A percentile compares a stretch with the other conserved stretches of the same genome.
Conservation (phyloP, 495 filamentous ascomycete species). For the Neurospora sublineolata region DNA sequence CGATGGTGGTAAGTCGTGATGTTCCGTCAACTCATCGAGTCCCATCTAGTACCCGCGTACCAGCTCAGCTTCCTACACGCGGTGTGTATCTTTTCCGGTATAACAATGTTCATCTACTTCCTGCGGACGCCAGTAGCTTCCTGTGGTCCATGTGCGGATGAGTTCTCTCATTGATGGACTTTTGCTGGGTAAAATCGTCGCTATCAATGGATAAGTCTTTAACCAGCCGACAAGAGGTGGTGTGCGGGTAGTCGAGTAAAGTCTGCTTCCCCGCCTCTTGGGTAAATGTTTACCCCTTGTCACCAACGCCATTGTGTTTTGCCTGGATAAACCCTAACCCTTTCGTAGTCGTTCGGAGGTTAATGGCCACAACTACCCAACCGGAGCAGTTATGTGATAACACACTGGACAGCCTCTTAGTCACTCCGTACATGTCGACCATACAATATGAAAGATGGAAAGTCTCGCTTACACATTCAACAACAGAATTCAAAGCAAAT, state of each 20-base stretch:
- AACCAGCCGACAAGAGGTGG: not conserved
- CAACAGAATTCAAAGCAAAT: not conserved
- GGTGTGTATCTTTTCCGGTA: not conserved
- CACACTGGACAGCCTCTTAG: not conserved
- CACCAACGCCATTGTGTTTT: not conserved
- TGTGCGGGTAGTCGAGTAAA: not conserved
- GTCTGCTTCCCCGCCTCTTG: not conserved
- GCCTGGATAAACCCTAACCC: not conserved
- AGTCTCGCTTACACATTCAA: not conserved
- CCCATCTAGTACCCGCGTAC: not conserved
- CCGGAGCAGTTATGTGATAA: not conserved
- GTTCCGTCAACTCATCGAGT: not conserved
- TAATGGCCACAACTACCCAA: not conserved
- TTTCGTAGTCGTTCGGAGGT: not conserved
- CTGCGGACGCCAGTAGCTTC: not conserved
- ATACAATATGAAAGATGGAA: not conserved
- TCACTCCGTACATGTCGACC: not conserved
- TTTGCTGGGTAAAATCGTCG: not conserved
- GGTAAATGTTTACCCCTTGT: not conserved
- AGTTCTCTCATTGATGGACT: not conserved
- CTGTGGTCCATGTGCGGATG: not conserved
- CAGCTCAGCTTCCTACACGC: not conserved
- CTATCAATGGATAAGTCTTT: not conserved
- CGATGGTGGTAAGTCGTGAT: not conserved
- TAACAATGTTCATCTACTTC: not conserved